Evolutionary conservation across 176 grass and related monocot genomes (phyloP), one percentile per base, ranked within the genome.

Genomic region (Triticum urartu): DNA sequence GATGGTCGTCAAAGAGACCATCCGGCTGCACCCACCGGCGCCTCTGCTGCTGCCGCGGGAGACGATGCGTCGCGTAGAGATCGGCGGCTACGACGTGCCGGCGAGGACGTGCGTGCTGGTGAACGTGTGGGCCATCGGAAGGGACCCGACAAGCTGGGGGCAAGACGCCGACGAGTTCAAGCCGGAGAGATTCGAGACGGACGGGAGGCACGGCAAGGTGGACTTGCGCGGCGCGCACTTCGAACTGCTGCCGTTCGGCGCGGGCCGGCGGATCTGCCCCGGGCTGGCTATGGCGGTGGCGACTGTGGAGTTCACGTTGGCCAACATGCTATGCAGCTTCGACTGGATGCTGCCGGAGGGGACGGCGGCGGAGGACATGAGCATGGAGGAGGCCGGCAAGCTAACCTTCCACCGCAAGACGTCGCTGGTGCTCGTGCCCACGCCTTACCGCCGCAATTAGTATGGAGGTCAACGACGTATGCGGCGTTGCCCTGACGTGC

Each of bases 51-150:
- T 87, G 45, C 91, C 91, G 17, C 72, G 74, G 32, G 76, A 85
- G 81, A 75, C 79, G 11, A 2, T 89, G 45, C 47, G 63, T 4
- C 1, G 10, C 25, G 9, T 70, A 7, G 25, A 1, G 6, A 62
- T 88, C 79, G 17, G 9, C 68, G 87, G 87, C 3, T 87, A 84
- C 84, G 67, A 84, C 33, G 77, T 92, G 85, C 79, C 87, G 13
- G 64, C 80, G 4, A 42, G 39, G 60, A 75, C 83, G 6, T 11
- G 74, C 20, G 11, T 89, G 1, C 1, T 87, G 0, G 79, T 92
- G 4, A 92, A 92, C 42, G 84, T 26, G 9, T 92, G 87, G 91
- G 84, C 84, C 1, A 80, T 92, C 32, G 87, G 80, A 0, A 87
- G 91, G 68, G 75, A 92, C 56, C 75, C 88, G 2, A 40, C 54